Conservation (phyloP, 495 filamentous ascomycete species). For the Trichoderma asperelloides region DNA sequence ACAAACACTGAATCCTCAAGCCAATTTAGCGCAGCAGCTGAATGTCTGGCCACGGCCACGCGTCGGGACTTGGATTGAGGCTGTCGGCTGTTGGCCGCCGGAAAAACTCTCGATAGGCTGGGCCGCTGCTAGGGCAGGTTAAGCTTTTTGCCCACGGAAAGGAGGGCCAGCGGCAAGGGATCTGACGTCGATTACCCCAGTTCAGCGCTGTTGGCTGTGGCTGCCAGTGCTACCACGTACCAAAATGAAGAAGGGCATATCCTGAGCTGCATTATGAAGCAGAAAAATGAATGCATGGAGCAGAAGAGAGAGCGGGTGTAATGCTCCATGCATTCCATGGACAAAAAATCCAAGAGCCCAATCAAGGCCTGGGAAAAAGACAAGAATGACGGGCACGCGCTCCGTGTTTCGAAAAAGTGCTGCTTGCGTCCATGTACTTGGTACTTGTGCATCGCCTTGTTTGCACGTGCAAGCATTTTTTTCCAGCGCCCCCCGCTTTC, state of each 20-base stretch:
- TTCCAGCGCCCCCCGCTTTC: not conserved
- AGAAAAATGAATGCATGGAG: too few relatives aligned
- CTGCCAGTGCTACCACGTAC: not conserved
- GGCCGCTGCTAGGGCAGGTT: not conserved
- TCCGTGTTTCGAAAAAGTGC: not conserved
- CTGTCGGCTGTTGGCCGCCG: not conserved
- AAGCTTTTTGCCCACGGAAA: slow-evolving; percentile 2
- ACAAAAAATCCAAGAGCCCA: not conserved
- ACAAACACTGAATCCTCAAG: not conserved
- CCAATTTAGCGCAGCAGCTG: not conserved
- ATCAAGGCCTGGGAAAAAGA: not conserved
- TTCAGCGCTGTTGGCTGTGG: too few relatives aligned
- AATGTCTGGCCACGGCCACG: not conserved
- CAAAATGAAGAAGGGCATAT: too few relatives aligned
- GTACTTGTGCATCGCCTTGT: not conserved
- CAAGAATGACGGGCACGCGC: not conserved
- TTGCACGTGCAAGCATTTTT: not conserved
- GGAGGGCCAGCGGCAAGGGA: slow-evolving; percentile 7
- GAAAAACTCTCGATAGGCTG: slow-evolving; percentile 5
- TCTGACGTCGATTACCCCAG: slow-evolving; percentile 2
- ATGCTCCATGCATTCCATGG: too few relatives aligned
- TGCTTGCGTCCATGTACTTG: not conserved
- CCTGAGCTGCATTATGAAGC: too few relatives aligned
- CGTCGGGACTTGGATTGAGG: slow-evolving; percentile 6
- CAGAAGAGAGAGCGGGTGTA: too few relatives aligned